Percentiles rank a stretch among this genome's conserved stretches.
Evolutionary conservation across 805 yeast species (phyloP).

Genomic region (Wickerhamomyces strasburgensis): DNA sequence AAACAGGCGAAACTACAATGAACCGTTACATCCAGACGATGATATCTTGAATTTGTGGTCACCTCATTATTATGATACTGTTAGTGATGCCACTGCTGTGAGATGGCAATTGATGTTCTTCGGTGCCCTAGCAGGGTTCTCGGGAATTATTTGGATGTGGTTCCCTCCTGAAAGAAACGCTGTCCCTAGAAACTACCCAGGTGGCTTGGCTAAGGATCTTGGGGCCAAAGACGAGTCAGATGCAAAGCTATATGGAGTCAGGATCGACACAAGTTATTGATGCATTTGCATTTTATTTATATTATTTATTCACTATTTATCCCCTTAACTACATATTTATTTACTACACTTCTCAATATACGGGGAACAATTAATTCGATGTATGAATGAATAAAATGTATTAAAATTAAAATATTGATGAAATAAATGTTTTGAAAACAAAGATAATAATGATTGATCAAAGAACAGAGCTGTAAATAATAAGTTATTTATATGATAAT

Average conservation of each 20-base stretch:
- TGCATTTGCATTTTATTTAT: not conserved
- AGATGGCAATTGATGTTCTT: constrained; percentile 54
- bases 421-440: too few relatives aligned
- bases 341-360: too few relatives aligned
- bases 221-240: constrained; percentile 56
- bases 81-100: constrained; percentile 56
- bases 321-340: too few relatives aligned
- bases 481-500: too few relatives aligned
- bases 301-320: not conserved
- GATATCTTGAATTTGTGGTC: constrained; percentile 83
- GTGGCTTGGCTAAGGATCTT: constrained; percentile 68
- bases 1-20: constrained; percentile 71
- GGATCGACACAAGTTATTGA: constrained; percentile 32
- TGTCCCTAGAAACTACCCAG: constrained; percentile 72
- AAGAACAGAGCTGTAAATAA: too few relatives aligned
- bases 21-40: constrained; percentile 65
- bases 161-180: constrained; percentile 65
- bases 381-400: too few relatives aligned
- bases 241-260: constrained; percentile 33
- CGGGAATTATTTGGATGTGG: constrained; percentile 43
- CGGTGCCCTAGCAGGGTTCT: constrained; percentile 39
- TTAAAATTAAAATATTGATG: too few relatives aligned
- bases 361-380: too few relatives aligned
- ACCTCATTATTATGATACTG: constrained; percentile 65
- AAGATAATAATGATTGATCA: too few relatives aligned